Percentiles rank a stretch among this genome's conserved stretches.
Evolutionary conservation across 148 eudicot species (phyloP).

Genomic region (Drosera capensis): DNA sequence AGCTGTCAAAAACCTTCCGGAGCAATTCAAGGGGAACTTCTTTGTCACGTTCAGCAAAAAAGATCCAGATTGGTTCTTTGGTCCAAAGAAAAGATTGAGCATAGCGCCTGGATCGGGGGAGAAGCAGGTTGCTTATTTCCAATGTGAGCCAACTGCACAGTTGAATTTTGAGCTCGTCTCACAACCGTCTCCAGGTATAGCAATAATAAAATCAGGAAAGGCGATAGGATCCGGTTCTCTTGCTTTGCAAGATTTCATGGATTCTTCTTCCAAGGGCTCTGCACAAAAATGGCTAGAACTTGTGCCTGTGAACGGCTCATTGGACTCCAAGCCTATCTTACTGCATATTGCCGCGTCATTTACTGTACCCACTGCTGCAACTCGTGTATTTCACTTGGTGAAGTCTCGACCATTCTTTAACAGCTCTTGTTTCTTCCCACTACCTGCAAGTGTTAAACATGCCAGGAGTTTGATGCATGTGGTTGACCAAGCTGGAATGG

Average conservation of each 20-base stretch:
- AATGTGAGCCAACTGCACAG: conserved; percentile 65
- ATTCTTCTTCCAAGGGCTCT: conserved; percentile 38
- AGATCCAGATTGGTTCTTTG: conserved; percentile 64
- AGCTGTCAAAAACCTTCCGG: conserved; percentile 52
- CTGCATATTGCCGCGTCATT: conserved; percentile 62
- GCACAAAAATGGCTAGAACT: conserved; percentile 68
- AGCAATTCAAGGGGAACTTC: conserved; percentile 43
- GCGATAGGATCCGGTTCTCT: conserved; percentile 48
- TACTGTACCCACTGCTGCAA: conserved; percentile 48
- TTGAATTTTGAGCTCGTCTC: conserved; percentile 46
- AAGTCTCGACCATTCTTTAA: conserved; percentile 28
- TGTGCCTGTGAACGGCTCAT: conserved; percentile 24
- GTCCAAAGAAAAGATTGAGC: conserved; percentile 35
- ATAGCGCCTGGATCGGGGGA: conserved; percentile 51
- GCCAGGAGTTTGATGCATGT: conserved; percentile 40
- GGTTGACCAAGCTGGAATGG: conserved; percentile 50
- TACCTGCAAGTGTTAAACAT: conserved; percentile 28
- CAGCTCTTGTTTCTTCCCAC: conserved; percentile 41
- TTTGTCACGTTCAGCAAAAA: conserved; percentile 58
- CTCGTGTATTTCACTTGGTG: conserved; percentile 42
- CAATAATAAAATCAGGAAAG: conserved; percentile 26
- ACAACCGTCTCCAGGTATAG: conserved; percentile 24
- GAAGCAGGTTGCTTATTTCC: conserved; percentile 76
- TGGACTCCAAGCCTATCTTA: conserved; percentile 30
- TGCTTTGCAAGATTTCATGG: conserved; percentile 40